Evolutionary conservation across 2,329 filamentous ascomycete species (phyloP), one percentile per base, ranked within the genome.

Genomic region (Penicillium sp.): DNA sequence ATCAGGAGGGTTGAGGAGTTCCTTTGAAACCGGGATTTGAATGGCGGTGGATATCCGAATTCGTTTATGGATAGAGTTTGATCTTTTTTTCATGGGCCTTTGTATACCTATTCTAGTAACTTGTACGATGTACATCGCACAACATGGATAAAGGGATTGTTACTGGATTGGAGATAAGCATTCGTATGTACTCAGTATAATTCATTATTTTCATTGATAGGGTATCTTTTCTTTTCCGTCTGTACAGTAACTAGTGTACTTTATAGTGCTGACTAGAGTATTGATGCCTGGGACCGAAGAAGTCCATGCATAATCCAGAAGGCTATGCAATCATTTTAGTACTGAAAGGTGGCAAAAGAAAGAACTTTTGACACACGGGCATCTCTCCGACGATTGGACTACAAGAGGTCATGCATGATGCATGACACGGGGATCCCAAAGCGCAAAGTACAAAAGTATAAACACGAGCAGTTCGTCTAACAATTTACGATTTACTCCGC

Each of bases 1-100:
- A 56, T 56, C 53, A 56, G 47, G 54, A 53, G 49, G 27, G 27
- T 35, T 29, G 35, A 23, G 6, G 15, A 23, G n/a, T 39, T 44
- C n/a, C 29, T 1, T 27, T 38, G 10, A 39, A 33, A 36, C 38
- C 29, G 49, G 49, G 36, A 57, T 53, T 57, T 57, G 55, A 21
- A 48, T 6, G 23, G 10, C n/a, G 10, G 39, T 31, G 49, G 35
- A 53, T 21, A 48, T 48, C 43, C 23, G 35, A 53, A 15, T 17
- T 47, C 21, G 31, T 21, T 52, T 45, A n/a, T 25, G 12, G 9
- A 21, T 42, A 39, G 21, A 47, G 49, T 35, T 53, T 44, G 27
- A 21, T 25, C n/a, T 21, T 13, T 19, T 44, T 10, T 25, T n/a
- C 39, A 48, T 19, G 15, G 15, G 29, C 4, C 21, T 44, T 41